These are phyloP conservation scores for Stellera chamaejasme DNA, from an alignment of 345 rosid genomes.

Conservation along the genomic window DNA sequence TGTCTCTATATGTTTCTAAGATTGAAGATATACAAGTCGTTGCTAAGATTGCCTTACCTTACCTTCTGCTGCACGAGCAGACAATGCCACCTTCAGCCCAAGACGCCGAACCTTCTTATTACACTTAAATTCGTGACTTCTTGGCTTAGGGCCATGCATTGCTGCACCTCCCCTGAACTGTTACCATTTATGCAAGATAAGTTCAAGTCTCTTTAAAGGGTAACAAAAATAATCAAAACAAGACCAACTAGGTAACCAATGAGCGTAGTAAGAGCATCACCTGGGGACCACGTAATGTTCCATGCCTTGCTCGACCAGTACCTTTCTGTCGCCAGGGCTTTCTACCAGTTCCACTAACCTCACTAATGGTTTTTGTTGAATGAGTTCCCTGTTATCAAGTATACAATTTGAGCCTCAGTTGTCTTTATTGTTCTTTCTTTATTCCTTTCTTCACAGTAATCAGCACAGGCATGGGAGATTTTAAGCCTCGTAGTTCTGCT, in stretches of 20 bases:
- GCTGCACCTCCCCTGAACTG: conserved; percentile 89
- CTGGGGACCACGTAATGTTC: conserved; percentile 86
- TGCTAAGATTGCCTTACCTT: conserved; percentile 42
- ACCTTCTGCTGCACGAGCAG: conserved; percentile 96
- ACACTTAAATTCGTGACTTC: conserved; percentile 85
- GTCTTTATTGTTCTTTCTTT: too few relatives aligned
- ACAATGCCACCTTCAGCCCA: conserved; percentile 83
- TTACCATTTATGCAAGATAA: conserved; percentile 16
- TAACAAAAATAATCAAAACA: not conserved
- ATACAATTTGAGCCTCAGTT: not conserved
- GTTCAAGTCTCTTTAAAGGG: conserved; percentile 1
- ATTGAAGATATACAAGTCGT: not conserved
- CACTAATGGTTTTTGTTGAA: conserved; percentile 89
- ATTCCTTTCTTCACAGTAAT: too few relatives aligned
- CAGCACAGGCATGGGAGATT: too few relatives aligned
- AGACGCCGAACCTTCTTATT: conserved; percentile 88
- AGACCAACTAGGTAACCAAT: conserved; percentile 8
- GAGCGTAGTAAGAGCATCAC: conserved; percentile 21
- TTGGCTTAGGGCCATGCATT: conserved; percentile 93
- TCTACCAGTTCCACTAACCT: conserved; percentile 93
- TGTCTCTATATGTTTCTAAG: too few relatives aligned
- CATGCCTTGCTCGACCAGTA: conserved; percentile 88
- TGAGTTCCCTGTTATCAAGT: conserved; percentile 61
- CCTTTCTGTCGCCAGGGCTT: conserved; percentile 90
- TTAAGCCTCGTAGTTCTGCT: not conserved